These are phyloP conservation scores for Ormosia emarginata DNA, from an alignment of 306 rosid genomes.

Conservation along the genomic window DNA sequence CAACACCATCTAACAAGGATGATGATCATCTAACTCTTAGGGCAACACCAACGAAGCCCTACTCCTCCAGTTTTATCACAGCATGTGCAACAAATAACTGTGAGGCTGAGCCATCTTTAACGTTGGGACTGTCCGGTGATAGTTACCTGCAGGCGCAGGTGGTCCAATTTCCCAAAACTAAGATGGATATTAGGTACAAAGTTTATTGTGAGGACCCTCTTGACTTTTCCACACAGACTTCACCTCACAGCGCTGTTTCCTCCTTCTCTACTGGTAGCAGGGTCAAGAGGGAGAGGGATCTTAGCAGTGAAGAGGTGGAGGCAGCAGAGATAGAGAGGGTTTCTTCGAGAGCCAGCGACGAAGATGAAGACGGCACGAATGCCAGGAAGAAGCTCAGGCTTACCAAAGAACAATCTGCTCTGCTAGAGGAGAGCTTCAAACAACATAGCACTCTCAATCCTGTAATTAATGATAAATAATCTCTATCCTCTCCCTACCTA, in stretches of 20 bases:
- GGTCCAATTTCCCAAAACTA: background rate
- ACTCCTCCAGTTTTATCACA: background rate
- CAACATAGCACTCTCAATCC: constrained; percentile 95
- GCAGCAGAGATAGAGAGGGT: constrained; percentile 42
- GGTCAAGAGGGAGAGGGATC: constrained; percentile 90
- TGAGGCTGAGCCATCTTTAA: constrained; percentile 72
- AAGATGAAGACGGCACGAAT: constrained; percentile 81
- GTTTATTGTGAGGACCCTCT: constrained; percentile 22
- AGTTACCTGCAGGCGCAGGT: background rate
- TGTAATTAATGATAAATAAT: constrained; percentile 47
- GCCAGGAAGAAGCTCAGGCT: constrained; percentile 93
- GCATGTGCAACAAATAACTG: background rate
- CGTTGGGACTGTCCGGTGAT: constrained; percentile 54
- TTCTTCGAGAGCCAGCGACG: constrained; percentile 69
- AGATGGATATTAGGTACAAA: constrained; percentile 30
- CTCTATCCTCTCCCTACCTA: background rate
- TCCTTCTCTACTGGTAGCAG: constrained; percentile 71
- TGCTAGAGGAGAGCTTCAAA: constrained; percentile 92
- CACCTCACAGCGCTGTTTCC: constrained; percentile 74
- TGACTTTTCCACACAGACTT: constrained; percentile 49
- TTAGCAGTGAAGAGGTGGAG: constrained; percentile 62
- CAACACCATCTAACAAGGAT: constrained; percentile 16
- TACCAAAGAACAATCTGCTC: constrained; percentile 83
- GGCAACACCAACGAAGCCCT: background rate
- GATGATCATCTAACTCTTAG: background rate